Conservation (phyloP, 202 grass and related monocot genomes). For the Setaria viridis region DNA sequence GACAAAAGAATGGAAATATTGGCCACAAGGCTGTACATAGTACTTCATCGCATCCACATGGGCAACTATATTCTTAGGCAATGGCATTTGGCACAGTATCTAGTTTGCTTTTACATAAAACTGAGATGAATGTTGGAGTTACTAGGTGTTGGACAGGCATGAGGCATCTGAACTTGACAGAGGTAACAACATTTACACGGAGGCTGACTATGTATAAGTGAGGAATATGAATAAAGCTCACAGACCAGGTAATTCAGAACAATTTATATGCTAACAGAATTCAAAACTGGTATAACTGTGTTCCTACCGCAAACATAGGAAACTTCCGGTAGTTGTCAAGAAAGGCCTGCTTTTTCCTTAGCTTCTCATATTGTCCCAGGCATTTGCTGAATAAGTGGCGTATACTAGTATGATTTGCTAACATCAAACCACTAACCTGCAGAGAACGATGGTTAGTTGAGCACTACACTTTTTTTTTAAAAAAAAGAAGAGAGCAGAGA, state of each 20-base stretch:
- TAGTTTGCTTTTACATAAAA: slow-evolving; percentile 5
- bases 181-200: not conserved
- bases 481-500: not conserved
- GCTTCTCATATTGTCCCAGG: slow-evolving; percentile 83
- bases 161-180: slow-evolving; percentile 18
- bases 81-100: not conserved
- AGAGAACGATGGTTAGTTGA: slow-evolving; percentile 39
- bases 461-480: not conserved
- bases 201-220: not conserved
- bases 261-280: slow-evolving; percentile 21
- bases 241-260: not conserved
- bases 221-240: slow-evolving; percentile 22
- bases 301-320: slow-evolving; percentile 87
- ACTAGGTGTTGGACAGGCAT: not conserved
- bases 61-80: not conserved
- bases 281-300: not conserved
- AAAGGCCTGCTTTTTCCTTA: slow-evolving; percentile 97
- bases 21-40: not conserved
- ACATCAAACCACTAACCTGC: slow-evolving; percentile 96
- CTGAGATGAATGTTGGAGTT: not conserved
- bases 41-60: not conserved
- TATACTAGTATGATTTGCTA: slow-evolving; percentile 97
- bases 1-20: slow-evolving; percentile 23
- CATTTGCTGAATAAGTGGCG: slow-evolving; percentile 93
- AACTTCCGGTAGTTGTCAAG: slow-evolving; percentile 97